A percentile compares a stretch with the other conserved stretches of the same genome.
Evolutionary conservation across 2,329 filamentous ascomycete genomes (phyloP).

Genomic region (Alternaria sp.): DNA sequence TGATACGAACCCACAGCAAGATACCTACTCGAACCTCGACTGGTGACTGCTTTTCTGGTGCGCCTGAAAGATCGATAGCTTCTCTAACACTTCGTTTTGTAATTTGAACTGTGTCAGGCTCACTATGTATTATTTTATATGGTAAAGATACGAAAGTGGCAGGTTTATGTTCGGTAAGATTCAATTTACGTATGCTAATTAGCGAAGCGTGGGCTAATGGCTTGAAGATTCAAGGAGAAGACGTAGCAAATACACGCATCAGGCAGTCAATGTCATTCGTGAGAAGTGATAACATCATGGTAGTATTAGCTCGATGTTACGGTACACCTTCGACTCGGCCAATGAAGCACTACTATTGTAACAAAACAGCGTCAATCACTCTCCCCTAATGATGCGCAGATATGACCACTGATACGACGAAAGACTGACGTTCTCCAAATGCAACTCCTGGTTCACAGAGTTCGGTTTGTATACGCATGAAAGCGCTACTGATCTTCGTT

Average conservation of each 20-base stretch:
- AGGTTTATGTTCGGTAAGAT: neutral
- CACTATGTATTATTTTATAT: neutral
- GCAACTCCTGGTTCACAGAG: neutral
- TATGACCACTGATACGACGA: neutral
- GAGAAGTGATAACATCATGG: neutral
- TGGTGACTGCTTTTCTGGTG: neutral
- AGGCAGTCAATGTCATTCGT: neutral
- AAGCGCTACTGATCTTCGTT: neutral
- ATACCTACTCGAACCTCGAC: neutral
- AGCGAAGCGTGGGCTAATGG: too few species aligned
- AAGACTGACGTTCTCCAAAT: neutral
- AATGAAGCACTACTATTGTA: neutral
- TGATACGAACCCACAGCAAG: neutral
- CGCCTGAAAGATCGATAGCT: neutral
- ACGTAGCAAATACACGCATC: neutral
- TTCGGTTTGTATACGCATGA: neutral
- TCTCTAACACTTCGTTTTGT: neutral
- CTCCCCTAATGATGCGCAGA: neutral
- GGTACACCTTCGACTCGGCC: neutral
- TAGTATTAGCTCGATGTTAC: neutral
- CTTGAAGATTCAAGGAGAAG: neutral
- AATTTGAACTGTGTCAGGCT: too few species aligned
- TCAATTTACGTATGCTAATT: neutral
- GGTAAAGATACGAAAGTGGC: too few species aligned
- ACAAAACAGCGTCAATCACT: neutral